Evolutionary conservation across 305 asterid genomes (phyloP).

Genomic region (Lippia alba): DNA sequence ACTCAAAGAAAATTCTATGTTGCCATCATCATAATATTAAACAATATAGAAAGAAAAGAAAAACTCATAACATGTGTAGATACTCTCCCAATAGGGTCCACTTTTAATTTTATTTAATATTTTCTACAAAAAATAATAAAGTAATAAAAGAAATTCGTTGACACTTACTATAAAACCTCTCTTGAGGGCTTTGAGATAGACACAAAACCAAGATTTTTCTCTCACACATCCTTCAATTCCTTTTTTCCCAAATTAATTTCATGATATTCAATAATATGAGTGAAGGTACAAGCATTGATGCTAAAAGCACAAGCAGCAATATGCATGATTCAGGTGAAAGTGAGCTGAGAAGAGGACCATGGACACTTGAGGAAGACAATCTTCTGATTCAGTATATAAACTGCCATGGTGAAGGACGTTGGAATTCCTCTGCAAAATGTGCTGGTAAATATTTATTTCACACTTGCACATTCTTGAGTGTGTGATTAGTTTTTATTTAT

Average conservation of each 20-base stretch:
- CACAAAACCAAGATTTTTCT: slow-evolving; percentile 9
- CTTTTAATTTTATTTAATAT: neutral
- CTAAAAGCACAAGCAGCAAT: neutral
- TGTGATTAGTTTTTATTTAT: neutral
- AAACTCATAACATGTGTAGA: slow-evolving; percentile 24
- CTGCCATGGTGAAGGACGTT: slow-evolving; percentile 76
- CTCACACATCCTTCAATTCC: neutral
- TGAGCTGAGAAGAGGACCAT: slow-evolving; percentile 82
- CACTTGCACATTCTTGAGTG: neutral
- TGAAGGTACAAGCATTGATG: slow-evolving; percentile 14
- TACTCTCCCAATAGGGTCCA: slow-evolving; percentile 35
- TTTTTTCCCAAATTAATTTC: neutral
- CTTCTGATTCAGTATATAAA: slow-evolving; percentile 62
- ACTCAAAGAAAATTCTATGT: slow-evolving; percentile 43
- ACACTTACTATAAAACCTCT: slow-evolving; percentile 50
- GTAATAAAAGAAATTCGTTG: neutral
- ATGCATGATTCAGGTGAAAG: slow-evolving; percentile 37
- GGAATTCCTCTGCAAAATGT: slow-evolving; percentile 72
- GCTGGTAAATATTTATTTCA: slow-evolving; percentile 51
- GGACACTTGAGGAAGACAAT: slow-evolving; percentile 88
- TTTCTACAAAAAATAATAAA: neutral
- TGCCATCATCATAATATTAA: slow-evolving; percentile 7
- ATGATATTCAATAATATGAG: slow-evolving; percentile 21
- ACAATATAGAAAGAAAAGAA: neutral
- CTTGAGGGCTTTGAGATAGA: slow-evolving; percentile 25